phyloP scores from a whole-genome alignment of 805 yeast species.

The Wickerhamomyces kurtzmanii region DNA sequence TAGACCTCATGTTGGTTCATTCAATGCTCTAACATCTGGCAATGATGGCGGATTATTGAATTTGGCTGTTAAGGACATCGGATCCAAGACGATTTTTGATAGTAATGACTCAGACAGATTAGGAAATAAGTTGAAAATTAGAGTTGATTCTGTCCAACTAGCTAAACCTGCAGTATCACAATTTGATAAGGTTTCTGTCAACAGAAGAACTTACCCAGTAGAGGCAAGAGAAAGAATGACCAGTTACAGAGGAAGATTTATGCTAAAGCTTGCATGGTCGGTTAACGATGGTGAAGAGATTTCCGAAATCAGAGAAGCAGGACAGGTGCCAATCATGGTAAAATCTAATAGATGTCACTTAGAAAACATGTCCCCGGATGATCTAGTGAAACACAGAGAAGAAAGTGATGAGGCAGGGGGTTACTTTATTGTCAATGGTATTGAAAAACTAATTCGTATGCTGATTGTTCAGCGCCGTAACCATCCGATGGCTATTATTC shows the following conservation, averaged over 20 bases:
- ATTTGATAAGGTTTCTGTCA: conserved; percentile 62
- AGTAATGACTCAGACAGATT: conserved; percentile 54
- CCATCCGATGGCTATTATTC: conserved; percentile 95
- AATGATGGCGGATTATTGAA: conserved; percentile 78
- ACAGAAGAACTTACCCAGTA: conserved; percentile 73
- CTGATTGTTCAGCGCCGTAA: conserved; percentile 95
- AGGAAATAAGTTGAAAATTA: conserved; percentile 78
- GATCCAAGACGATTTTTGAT: conserved; percentile 78
- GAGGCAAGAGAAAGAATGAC: conserved; percentile 87
- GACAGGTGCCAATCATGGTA: conserved; percentile 86
- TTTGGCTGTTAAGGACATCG: conserved; percentile 82
- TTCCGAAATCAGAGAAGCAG: conserved; percentile 80
- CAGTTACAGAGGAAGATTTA: conserved; percentile 69
- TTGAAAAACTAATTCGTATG: conserved; percentile 94
- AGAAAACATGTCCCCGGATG: conserved; percentile 71
- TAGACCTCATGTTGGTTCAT: conserved; percentile 91
- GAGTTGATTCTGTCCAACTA: conserved; percentile 85
- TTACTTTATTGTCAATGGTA: conserved; percentile 92
- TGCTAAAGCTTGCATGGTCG: conserved; percentile 74
- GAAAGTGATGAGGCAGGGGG: conserved; percentile 97
- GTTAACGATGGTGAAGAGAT: conserved; percentile 83
- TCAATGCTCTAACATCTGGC: conserved; percentile 90
- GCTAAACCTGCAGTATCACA: conserved; percentile 74
- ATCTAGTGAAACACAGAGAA: conserved; percentile 70
- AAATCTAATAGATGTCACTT: conserved; percentile 87